These are phyloP conservation scores for Spergularia marina DNA, from an alignment of 148 eudicot species.

Conservation along the genomic window DNA sequence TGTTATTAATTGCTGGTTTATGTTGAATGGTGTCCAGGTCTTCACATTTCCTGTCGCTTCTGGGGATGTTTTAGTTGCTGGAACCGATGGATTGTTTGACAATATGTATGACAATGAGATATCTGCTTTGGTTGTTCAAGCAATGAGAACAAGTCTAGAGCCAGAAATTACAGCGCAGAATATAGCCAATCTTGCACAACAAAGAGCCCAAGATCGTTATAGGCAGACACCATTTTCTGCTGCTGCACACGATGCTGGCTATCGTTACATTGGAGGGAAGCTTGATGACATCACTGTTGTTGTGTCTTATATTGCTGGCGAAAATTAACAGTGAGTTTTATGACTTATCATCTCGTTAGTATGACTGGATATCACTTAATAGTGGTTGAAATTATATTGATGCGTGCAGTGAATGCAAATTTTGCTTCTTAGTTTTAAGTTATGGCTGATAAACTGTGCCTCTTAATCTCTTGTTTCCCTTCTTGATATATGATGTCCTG, in stretches of 20 bases:
- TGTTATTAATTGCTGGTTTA: background rate
- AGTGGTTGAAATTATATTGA: background rate
- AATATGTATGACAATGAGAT: constrained; percentile 70
- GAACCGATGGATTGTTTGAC: constrained; percentile 88
- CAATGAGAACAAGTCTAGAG: constrained; percentile 37
- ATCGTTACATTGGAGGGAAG: constrained; percentile 72
- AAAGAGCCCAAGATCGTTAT: constrained; percentile 52
- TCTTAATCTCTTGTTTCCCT: background rate
- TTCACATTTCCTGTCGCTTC: constrained; percentile 60
- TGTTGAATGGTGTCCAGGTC: constrained; percentile 43
- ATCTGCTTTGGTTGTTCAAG: constrained; percentile 51
- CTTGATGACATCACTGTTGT: constrained; percentile 89
- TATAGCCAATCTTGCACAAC: constrained; percentile 62
- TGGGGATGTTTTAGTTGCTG: constrained; percentile 79
- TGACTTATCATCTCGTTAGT: background rate
- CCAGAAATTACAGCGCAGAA: constrained; percentile 60
- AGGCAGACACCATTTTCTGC: constrained; percentile 63
- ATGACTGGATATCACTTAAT: background rate
- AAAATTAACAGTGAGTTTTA: constrained; percentile 26
- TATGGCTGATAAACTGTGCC: background rate
- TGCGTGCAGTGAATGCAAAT: background rate
- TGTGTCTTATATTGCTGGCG: constrained; percentile 51
- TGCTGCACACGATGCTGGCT: constrained; percentile 83
- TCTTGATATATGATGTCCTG: background rate
- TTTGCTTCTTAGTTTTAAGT: constrained; percentile 11